Evolutionary conservation across 768 basidiomycete genomes (phyloP).

Genomic region (Suillus sp.): DNA sequence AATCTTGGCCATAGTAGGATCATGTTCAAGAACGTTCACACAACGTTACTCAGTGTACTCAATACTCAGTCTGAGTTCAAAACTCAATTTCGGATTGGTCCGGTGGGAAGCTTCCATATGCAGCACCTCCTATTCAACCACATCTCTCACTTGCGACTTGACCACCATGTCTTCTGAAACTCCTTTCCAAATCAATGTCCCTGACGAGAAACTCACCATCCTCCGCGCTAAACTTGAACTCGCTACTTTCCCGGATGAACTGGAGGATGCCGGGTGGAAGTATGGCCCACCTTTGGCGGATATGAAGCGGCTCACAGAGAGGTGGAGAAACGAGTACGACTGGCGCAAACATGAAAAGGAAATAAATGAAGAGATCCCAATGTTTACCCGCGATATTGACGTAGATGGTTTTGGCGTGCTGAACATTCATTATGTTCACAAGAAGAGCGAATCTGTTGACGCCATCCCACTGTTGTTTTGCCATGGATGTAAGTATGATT

Average conservation of each 20-base stretch:
- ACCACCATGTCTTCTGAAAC: conserved; percentile 35
- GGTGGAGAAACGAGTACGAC: conserved; percentile 57
- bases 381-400: conserved; percentile 50
- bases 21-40: too few species aligned
- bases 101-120: neutral
- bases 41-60: too few species aligned
- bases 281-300: conserved; percentile 56
- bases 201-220: conserved; percentile 42
- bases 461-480: conserved; percentile 63
- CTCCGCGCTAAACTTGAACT: conserved; percentile 51
- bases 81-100: neutral
- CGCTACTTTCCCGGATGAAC: conserved; percentile 57
- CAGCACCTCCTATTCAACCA: neutral
- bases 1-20: too few species aligned
- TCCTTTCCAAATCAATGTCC: conserved; percentile 50
- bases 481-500: conserved; percentile 50
- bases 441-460: conserved; percentile 43
- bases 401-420: conserved; percentile 50
- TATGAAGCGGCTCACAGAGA: conserved; percentile 46
- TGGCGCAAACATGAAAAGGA: conserved; percentile 55
- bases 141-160: neutral
- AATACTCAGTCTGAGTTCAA: too few species aligned
- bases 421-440: conserved; percentile 62
- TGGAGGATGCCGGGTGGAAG: conserved; percentile 49
- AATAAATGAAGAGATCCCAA: conserved; percentile 39